A percentile compares a stretch with the other conserved stretches of the same genome.
Conservation (phyloP, 805 yeast genomes). For the Wickerhamomyces alni region DNA sequence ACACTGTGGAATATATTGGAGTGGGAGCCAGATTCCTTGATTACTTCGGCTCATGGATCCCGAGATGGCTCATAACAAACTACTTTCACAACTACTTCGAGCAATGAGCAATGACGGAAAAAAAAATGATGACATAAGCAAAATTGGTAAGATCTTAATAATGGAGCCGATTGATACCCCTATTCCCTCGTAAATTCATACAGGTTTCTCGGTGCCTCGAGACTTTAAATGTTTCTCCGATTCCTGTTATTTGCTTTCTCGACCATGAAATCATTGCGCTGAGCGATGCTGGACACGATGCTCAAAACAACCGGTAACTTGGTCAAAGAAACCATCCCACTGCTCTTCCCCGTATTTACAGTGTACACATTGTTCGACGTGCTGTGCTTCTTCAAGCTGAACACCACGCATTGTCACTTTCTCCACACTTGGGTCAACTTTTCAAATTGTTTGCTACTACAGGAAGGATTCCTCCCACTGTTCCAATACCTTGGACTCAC, state of each 20-base stretch:
- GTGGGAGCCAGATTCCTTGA: slow-evolving; percentile 18
- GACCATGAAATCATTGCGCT: too few species aligned
- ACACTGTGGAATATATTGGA: slow-evolving; percentile 16
- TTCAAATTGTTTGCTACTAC: slow-evolving; percentile 10
- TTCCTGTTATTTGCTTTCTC: too few species aligned
- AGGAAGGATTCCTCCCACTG: slow-evolving; percentile 14
- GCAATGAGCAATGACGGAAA: too few species aligned
- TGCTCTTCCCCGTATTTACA: slow-evolving; percentile 15
- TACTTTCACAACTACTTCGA: slow-evolving; percentile 12
- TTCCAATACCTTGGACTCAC: slow-evolving; percentile 1
- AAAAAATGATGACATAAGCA: not conserved
- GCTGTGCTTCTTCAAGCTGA: slow-evolving; percentile 4
- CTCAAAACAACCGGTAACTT: slow-evolving; percentile 5
- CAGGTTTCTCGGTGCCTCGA: too few species aligned
- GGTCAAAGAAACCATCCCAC: slow-evolving; percentile 12
- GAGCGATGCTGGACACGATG: slow-evolving; percentile 1
- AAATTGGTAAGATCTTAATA: too few species aligned
- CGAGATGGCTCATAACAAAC: slow-evolving; percentile 15
- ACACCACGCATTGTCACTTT: slow-evolving; percentile 8
- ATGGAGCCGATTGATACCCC: not conserved
- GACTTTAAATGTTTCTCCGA: too few species aligned
- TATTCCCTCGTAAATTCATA: too few species aligned
- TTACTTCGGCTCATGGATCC: slow-evolving; percentile 15
- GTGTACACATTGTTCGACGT: slow-evolving; percentile 14
- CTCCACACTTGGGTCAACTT: slow-evolving; percentile 10